Evolutionary conservation across 768 basidiomycete species (phyloP).

Genomic region (Mrakia gelida): DNA sequence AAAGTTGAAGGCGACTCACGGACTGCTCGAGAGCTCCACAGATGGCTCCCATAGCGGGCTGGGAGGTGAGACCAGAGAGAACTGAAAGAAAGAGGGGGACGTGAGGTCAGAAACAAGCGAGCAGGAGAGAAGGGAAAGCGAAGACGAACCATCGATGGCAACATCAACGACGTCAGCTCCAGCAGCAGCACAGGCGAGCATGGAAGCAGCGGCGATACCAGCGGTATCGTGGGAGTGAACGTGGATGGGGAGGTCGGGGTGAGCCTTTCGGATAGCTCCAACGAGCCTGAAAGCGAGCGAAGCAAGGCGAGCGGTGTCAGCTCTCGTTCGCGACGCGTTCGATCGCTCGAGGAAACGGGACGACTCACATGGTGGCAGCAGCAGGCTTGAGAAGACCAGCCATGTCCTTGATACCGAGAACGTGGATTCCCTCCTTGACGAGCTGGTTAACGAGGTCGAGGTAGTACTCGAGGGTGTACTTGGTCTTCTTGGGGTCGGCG

Average conservation of each 20-base stretch:
- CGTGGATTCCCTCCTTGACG: slow-evolving; percentile 89
- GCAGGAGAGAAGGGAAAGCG: background rate
- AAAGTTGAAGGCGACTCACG: slow-evolving; percentile 26
- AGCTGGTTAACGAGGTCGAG: slow-evolving; percentile 91
- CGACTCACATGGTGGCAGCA: slow-evolving; percentile 76
- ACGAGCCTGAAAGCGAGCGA: slow-evolving; percentile 60
- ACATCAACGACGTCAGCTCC: slow-evolving; percentile 98
- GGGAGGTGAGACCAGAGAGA: slow-evolving; percentile 97
- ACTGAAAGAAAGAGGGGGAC: slow-evolving; percentile 50
- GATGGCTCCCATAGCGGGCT: slow-evolving; percentile 98
- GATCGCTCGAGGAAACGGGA: too few relatives aligned
- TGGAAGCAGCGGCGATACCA: slow-evolving; percentile 94
- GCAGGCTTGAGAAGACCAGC: slow-evolving; percentile 92
- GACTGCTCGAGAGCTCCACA: slow-evolving; percentile 94
- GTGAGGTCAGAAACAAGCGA: slow-evolving; percentile 25
- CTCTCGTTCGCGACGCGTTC: slow-evolving; percentile 6
- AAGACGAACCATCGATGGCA: slow-evolving; percentile 85
- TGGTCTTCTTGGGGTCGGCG: slow-evolving; percentile 86
- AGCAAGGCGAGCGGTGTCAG: background rate
- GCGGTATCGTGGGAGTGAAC: slow-evolving; percentile 99
- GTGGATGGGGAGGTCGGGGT: slow-evolving; percentile 97
- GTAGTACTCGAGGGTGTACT: slow-evolving; percentile 97
- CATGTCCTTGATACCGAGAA: slow-evolving; percentile 98
- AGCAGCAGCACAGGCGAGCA: slow-evolving; percentile 93
- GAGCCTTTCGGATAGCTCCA: slow-evolving; percentile 87